Conservation (phyloP, 2,329 filamentous ascomycete genomes). For the Penicillium sp. region DNA sequence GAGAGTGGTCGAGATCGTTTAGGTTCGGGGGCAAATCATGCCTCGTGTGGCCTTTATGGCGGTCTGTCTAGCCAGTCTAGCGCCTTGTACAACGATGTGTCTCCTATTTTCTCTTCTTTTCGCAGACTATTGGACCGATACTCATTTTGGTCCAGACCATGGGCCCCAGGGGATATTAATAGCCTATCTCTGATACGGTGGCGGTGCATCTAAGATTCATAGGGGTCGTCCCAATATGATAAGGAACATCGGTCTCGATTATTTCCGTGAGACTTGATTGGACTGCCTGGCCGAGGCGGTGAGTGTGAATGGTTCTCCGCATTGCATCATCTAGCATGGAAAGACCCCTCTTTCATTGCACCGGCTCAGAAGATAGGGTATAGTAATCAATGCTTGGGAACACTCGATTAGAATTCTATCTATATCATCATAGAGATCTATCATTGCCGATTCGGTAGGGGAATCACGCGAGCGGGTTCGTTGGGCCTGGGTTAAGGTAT, state of each 20-base stretch:
- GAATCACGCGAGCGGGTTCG: background rate
- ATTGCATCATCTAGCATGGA: slow-evolving; percentile 17
- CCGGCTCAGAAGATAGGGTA: background rate
- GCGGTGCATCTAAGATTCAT: background rate
- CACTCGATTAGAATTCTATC: background rate
- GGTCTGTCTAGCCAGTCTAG: background rate
- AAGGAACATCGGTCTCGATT: slow-evolving; percentile 2
- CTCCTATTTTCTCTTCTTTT: background rate
- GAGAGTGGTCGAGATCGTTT: slow-evolving; percentile 9
- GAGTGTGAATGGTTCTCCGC: slow-evolving; percentile 16
- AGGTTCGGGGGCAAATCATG: slow-evolving; percentile 9
- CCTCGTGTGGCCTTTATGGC: background rate
- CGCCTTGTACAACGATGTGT: background rate
- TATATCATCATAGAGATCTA: background rate
- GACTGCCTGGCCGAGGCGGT: slow-evolving; percentile 16
- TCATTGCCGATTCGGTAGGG: background rate
- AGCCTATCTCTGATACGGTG: slow-evolving; percentile 8
- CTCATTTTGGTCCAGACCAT: slow-evolving; percentile 19
- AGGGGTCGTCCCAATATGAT: background rate
- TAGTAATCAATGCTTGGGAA: background rate
- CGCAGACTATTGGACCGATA: slow-evolving; percentile 3
- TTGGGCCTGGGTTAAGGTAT: background rate
- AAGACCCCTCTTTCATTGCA: background rate
- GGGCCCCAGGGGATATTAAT: slow-evolving; percentile 14
- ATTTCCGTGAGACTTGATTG: slow-evolving; percentile 16